Base-by-base conservation (phyloP, 805 yeast genomes). In the Kluyveromyces starmeri region DNA sequence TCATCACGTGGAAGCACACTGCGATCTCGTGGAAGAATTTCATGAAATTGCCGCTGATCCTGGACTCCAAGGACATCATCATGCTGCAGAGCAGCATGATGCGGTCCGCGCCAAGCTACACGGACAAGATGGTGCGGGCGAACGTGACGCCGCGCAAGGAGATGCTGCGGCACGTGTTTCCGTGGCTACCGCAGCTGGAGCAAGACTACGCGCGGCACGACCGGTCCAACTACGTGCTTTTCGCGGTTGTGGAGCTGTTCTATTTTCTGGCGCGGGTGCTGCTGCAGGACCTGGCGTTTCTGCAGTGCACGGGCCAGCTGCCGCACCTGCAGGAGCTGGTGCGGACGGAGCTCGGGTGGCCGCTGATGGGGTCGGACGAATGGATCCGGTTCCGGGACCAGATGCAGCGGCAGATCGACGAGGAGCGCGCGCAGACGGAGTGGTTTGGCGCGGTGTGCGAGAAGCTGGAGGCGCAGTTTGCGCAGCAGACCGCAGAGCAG, bases 191-290 rank as follows among this genome's bases (percentile, higher is more conserved):
- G 10, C 36, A 42, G 9, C 40, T 57, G 29, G 48, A 46, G 34
- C 44, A 47, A 32, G 60, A 57, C 29, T 39, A 53, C 31, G 34
- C 43, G 25, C 27, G 45, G 5, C 35, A 43, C 8, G 61, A 55
- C 35, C 46, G 59, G 29, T 50, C 58, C 5, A 57, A 55, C 35
- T 57, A 57, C 39, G 48, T 48, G 32, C 30, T 57, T 28, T 50
- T 51, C 35, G 53, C 61, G 2, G 39, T 57, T 12, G 45, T 50
- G 28, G 62, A 57, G 40, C 34, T 57, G 26, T 57, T 57, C 27
- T 54, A 57, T 29, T 57, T 51, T 32, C 39, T 57, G 35, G 61
- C 51, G 2, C 45, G 39, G 15, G 40, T 49, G 3, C 40, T 53
- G 4, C 39, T 57, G 7, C 62, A 57, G 36, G 62, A 57, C 41